Conservation (phyloP, 805 yeast species). For the Candida anglica region DNA sequence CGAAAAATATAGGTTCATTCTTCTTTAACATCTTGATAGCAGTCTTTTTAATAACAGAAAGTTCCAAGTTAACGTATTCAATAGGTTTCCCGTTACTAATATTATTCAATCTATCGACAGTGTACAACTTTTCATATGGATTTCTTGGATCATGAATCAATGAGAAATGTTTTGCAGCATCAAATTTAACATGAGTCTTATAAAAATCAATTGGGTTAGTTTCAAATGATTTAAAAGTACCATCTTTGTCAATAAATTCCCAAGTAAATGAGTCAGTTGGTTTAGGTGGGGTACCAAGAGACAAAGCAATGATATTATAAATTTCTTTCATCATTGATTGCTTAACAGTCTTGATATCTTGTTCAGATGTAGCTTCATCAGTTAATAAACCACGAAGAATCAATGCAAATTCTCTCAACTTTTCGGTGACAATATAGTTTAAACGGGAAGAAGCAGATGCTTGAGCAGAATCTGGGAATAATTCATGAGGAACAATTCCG, state of each 20-base stretch:
- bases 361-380: slow-evolving; percentile 35
- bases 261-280: slow-evolving; percentile 65
- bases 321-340: slow-evolving; percentile 52
- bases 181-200: slow-evolving; percentile 47
- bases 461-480: slow-evolving; percentile 67
- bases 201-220: slow-evolving; percentile 68
- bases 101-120: slow-evolving; percentile 74
- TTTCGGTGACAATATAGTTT: slow-evolving; percentile 62
- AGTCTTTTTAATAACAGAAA: slow-evolving; percentile 52
- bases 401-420: slow-evolving; percentile 77
- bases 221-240: slow-evolving; percentile 46
- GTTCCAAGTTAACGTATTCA: slow-evolving; percentile 64
- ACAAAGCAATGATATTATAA: slow-evolving; percentile 61
- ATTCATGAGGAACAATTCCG: slow-evolving; percentile 72
- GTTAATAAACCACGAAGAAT: slow-evolving; percentile 51
- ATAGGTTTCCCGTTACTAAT: slow-evolving; percentile 68
- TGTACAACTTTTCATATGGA: slow-evolving; percentile 55
- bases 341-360: slow-evolving; percentile 31
- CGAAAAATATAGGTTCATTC: slow-evolving; percentile 82
- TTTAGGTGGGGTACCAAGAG: slow-evolving; percentile 76
- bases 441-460: slow-evolving; percentile 51
- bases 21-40: slow-evolving; percentile 66
- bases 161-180: slow-evolving; percentile 54
- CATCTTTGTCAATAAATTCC: slow-evolving; percentile 75
- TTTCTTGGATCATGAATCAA: slow-evolving; percentile 83